These are phyloP conservation scores for Cordyceps cateniannulata DNA, from an alignment of 2,329 filamentous ascomycete species.

Conservation along the genomic window DNA sequence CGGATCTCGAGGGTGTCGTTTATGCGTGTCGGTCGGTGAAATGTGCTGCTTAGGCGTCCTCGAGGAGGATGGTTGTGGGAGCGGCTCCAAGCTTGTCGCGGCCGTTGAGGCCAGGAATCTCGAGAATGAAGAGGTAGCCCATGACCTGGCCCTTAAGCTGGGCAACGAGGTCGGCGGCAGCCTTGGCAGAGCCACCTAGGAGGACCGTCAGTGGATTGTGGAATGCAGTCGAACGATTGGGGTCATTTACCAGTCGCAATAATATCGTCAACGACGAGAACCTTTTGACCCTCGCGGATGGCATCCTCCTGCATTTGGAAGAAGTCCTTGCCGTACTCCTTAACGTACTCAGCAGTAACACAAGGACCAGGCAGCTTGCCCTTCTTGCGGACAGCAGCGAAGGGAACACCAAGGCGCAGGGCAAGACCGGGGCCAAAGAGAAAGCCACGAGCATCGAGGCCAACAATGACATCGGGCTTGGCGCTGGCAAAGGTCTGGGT, in stretches of 20 bases:
- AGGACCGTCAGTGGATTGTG: background rate
- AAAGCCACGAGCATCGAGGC: slow-evolving; percentile 90
- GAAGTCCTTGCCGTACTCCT: slow-evolving; percentile 92
- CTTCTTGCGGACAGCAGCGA: slow-evolving; percentile 90
- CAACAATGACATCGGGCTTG: slow-evolving; percentile 84
- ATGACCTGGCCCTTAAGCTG: slow-evolving; percentile 80
- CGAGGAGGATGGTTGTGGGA: slow-evolving; percentile 77
- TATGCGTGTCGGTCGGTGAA: background rate
- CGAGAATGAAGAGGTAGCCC: slow-evolving; percentile 91
- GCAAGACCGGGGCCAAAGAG: slow-evolving; percentile 89
- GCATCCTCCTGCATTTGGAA: slow-evolving; percentile 93
- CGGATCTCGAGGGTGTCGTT: slow-evolving; percentile 4
- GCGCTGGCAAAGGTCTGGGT: slow-evolving; percentile 51
- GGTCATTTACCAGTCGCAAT: slow-evolving; percentile 81
- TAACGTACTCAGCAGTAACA: slow-evolving; percentile 78
- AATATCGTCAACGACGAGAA: slow-evolving; percentile 93
- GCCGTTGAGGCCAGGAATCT: slow-evolving; percentile 89
- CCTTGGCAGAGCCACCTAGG: slow-evolving; percentile 81
- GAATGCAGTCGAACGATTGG: background rate
- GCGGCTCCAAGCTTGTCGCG: slow-evolving; percentile 75
- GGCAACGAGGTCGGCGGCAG: slow-evolving; percentile 78
- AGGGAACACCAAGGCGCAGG: slow-evolving; percentile 71
- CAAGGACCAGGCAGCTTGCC: slow-evolving; percentile 92
- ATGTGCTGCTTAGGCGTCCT: slow-evolving; percentile 32
- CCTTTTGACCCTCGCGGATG: slow-evolving; percentile 79